Evolutionary conservation across 345 rosid species (phyloP).

Genomic region (Carallia brachiata): DNA sequence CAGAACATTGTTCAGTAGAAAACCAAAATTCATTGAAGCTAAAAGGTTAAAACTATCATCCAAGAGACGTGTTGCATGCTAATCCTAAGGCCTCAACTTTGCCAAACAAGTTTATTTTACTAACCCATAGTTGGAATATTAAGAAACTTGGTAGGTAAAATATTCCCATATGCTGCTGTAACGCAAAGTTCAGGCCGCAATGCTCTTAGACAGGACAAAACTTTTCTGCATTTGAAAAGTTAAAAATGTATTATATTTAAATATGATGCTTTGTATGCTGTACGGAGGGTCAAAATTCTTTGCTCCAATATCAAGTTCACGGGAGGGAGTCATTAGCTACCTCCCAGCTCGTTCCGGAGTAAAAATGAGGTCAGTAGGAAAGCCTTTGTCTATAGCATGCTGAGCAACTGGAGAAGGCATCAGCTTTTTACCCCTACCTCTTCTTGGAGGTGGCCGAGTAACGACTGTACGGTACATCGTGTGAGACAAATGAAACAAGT

Average conservation of each 20-base stretch:
- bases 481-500: too few species aligned
- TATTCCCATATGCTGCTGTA: slow-evolving; percentile 96
- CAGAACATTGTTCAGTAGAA: too few species aligned
- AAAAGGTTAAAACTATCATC: slow-evolving; percentile 5
- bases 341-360: slow-evolving; percentile 89
- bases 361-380: slow-evolving; percentile 72
- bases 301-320: background rate
- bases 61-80: background rate
- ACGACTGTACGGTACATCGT: slow-evolving; percentile 46
- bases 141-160: slow-evolving; percentile 81
- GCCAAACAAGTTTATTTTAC: slow-evolving; percentile 23
- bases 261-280: background rate
- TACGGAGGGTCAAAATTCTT: background rate
- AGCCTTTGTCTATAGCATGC: slow-evolving; percentile 75
- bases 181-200: slow-evolving; percentile 90
- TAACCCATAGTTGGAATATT: slow-evolving; percentile 73
- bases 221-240: slow-evolving; percentile 39
- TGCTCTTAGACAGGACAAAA: slow-evolving; percentile 59
- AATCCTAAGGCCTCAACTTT: background rate
- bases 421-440: slow-evolving; percentile 76
- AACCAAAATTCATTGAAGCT: too few species aligned
- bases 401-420: slow-evolving; percentile 84
- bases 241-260: background rate
- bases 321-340: slow-evolving; percentile 32
- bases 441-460: slow-evolving; percentile 81